Conservation (phyloP, 129 eudicot genomes). For the Ambrosia artemisiifolia region DNA sequence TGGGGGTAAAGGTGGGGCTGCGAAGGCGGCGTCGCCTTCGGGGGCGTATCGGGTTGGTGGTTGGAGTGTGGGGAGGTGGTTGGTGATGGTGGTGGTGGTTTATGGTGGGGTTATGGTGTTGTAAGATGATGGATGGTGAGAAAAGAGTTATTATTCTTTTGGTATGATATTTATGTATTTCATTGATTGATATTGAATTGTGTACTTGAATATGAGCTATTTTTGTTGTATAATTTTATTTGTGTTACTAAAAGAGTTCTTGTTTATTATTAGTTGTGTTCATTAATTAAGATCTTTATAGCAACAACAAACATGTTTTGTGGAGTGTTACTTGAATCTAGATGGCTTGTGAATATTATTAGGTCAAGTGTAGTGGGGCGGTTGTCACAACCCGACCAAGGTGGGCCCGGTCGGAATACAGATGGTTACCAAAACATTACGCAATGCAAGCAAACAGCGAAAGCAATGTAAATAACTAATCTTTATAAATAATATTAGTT, state of each 20-base stretch:
- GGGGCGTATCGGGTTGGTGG: conserved; percentile 26
- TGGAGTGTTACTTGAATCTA: no score
- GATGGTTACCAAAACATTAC: no score
- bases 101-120: conserved; percentile 37
- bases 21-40: conserved; percentile 24
- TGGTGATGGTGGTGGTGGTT: conserved; percentile 44
- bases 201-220: conserved; percentile 40
- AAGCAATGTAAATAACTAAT: no score
- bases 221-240: conserved; percentile 21
- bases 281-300: no score
- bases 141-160: conserved; percentile 30
- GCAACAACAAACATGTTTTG: no score
- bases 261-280: neutral
- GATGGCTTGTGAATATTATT: no score
- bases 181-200: conserved; percentile 35
- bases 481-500: no score
- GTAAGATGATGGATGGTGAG: neutral
- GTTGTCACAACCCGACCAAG: no score
- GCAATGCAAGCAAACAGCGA: no score
- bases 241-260: neutral
- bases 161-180: conserved; percentile 34
- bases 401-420: no score
- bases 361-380: no score
- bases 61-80: conserved; percentile 33
- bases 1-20: conserved; percentile 22